phyloP scores from a whole-genome alignment of 306 rosid species.

The Quercus ilex region DNA sequence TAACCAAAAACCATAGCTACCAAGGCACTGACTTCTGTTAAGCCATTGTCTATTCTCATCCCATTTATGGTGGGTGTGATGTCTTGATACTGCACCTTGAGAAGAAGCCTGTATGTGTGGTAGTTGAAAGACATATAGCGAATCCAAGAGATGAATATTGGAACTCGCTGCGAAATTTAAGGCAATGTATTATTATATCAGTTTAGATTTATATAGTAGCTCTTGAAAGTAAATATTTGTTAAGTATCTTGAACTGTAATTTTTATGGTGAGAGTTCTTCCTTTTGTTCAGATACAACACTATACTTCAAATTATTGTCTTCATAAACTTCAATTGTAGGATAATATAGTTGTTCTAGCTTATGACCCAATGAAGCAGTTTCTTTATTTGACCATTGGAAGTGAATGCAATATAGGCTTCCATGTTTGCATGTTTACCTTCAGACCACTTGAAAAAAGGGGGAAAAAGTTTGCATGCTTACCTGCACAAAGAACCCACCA shows the following conservation, averaged over 20 bases:
- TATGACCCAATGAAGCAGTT: neutral
- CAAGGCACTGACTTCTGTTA: conserved; percentile 63
- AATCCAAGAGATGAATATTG: conserved; percentile 83
- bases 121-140: conserved; percentile 91
- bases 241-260: neutral
- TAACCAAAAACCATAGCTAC: conserved; percentile 91
- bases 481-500: conserved; percentile 95
- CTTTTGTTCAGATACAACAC: neutral
- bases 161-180: conserved; percentile 64
- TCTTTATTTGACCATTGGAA: neutral
- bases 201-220: neutral
- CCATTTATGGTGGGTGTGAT: conserved; percentile 53
- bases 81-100: conserved; percentile 82
- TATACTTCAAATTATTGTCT: neutral
- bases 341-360: neutral
- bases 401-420: neutral
- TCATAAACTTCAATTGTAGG: neutral
- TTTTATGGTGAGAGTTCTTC: neutral
- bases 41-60: conserved; percentile 53
- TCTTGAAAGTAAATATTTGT: neutral
- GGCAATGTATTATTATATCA: conserved; percentile 14
- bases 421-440: conserved; percentile 35
- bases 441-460: neutral
- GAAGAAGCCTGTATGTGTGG: conserved; percentile 87
- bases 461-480: conserved; percentile 15